Conservation (phyloP, 73 alveolate genomes). For the Tetrahymena malaccensis region DNA sequence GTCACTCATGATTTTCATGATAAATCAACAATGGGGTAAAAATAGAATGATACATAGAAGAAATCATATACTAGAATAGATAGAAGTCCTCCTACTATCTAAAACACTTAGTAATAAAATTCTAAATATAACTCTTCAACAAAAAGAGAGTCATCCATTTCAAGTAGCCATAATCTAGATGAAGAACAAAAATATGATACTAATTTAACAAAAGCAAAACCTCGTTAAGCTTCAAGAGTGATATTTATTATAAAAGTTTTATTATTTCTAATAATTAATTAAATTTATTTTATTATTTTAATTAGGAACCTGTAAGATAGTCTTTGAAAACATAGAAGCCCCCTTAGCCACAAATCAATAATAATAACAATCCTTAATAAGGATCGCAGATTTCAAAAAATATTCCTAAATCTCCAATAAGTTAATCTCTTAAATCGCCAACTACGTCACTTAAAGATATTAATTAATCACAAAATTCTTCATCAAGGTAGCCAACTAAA, state of each 20-base stretch:
- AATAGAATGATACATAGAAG: neutral
- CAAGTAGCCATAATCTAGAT: neutral
- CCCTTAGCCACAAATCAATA: neutral
- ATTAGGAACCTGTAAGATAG: neutral
- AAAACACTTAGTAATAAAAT: neutral
- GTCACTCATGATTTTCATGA: neutral
- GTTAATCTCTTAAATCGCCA: neutral
- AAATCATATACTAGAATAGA: neutral
- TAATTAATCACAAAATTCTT: neutral
- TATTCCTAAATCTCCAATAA: neutral
- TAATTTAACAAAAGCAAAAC: neutral
- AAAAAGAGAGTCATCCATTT: neutral
- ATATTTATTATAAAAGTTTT: neutral
- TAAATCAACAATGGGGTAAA: neutral
- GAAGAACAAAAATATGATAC: neutral
- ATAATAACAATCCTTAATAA: neutral
- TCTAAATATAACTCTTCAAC: neutral
- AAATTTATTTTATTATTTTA: neutral
- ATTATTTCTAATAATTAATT: neutral
- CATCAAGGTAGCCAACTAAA: neutral
- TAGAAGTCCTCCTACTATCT: neutral
- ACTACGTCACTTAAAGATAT: neutral
- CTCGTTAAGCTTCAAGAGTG: neutral
- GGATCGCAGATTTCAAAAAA: neutral
- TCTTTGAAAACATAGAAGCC: neutral